These are phyloP conservation scores for Vairimorpha ceranae DNA, from an alignment of 371 early-diverging fungal species.

Conservation along the genomic window DNA sequence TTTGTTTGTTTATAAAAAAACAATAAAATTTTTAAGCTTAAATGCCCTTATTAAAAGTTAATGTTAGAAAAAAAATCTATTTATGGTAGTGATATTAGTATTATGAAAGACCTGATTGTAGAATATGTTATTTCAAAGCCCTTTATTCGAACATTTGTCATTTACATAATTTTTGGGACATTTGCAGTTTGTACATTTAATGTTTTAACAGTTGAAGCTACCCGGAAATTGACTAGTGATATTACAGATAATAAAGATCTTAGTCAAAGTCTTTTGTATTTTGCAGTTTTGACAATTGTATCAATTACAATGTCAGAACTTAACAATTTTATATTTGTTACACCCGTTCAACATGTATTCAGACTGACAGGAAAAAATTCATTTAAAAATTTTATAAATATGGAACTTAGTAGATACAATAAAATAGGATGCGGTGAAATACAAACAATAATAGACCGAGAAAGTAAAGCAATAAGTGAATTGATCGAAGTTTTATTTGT, in stretches of 20 bases:
- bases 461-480: constrained; percentile 56
- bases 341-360: constrained; percentile 48
- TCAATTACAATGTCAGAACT: constrained; percentile 36
- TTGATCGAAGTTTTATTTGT: constrained; percentile 56
- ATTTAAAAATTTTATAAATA: constrained; percentile 50
- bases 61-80: not conserved
- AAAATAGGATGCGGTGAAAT: constrained; percentile 52
- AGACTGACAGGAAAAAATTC: constrained; percentile 37
- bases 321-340: constrained; percentile 40
- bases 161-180: not conserved
- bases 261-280: not conserved
- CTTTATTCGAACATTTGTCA: not conserved
- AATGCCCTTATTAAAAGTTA: not conserved
- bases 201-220: not conserved
- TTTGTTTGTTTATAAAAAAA: constrained; percentile 1
- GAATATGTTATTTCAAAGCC: constrained; percentile 2
- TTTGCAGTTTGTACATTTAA: not conserved
- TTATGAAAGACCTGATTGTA: not conserved
- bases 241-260: not conserved
- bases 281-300: constrained; percentile 13
- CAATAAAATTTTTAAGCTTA: not conserved
- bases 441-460: constrained; percentile 45
- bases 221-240: not conserved
- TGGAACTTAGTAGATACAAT: constrained; percentile 40
- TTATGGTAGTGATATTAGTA: not conserved